These are phyloP conservation scores for Thelephora terrestris DNA, from an alignment of 1,284 basidiomycete species.

Conservation along the genomic window DNA sequence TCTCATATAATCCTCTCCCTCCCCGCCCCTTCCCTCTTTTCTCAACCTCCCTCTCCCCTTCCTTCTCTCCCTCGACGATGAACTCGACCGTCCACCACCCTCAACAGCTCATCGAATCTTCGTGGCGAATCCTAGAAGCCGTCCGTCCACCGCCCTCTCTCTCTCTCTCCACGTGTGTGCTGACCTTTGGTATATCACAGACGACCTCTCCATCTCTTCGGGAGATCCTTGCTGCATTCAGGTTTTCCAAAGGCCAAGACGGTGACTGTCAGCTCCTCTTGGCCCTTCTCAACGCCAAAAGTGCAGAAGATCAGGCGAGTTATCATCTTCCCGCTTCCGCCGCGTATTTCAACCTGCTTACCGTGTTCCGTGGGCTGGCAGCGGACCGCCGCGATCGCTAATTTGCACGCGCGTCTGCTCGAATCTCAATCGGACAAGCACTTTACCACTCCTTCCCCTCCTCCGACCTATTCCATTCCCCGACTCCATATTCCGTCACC, in stretches of 20 bases:
- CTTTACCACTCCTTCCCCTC: constrained; percentile 13
- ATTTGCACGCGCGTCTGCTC: constrained; percentile 58
- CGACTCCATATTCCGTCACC: constrained; percentile 10
- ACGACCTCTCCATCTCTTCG: constrained; percentile 68
- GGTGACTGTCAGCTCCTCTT: constrained; percentile 85
- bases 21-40: constrained; percentile 1
- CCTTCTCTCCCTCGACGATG: constrained; percentile 3
- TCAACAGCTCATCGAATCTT: no score
- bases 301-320: constrained; percentile 75
- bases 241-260: constrained; percentile 56
- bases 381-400: constrained; percentile 59
- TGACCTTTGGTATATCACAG: constrained; percentile 24
- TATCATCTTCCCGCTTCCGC: constrained; percentile 3
- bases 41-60: constrained; percentile 8
- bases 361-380: constrained; percentile 22
- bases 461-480: constrained; percentile 7
- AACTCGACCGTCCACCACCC: no score
- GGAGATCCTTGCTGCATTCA: constrained; percentile 79
- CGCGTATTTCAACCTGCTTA: constrained; percentile 1
- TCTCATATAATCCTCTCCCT: constrained; percentile 1
- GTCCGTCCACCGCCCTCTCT: no score
- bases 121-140: no score
- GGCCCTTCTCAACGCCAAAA: constrained; percentile 82
- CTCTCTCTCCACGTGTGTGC: no score
- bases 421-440: constrained; percentile 25